Evolutionary conservation across 768 basidiomycete species (phyloP), one percentile per base, ranked within the genome.

Genomic region (Dendrothele bispora): DNA sequence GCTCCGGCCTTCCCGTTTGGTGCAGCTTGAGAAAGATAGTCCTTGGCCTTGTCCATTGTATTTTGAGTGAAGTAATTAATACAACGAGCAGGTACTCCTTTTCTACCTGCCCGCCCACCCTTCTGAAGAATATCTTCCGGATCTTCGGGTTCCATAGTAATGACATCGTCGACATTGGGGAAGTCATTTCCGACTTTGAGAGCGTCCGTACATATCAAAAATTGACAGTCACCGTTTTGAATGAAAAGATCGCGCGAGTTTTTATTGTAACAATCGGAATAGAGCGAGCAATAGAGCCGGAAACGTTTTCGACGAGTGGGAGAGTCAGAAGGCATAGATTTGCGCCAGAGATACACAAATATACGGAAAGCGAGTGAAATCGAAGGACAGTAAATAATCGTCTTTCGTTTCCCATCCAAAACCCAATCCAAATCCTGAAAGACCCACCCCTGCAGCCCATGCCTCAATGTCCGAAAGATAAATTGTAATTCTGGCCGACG

Each of bases 171-270:
- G 38, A 53, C 43, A 26, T 27, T 39, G 15, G 43, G 43, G 5
- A 46, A 29, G 34, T 53, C 52, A 8, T 50, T 40, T 14, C 52
- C 52, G 5, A 53, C 49, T n/a, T 42, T 42, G 6, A 53, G 29
- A 14, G 35, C 43, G 22, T 25, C 24, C 1, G 49, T 53, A n/a
- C 35, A 39, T 28, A 53, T 50, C 26, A 50, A 40, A 17, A 50
- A 35, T 34, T 44, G 52, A 1, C 29, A 6, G 5, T 18, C 20
- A 10, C 43, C 42, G 28, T 53, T 39, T 18, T 45, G 29, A 17
- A 43, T 37, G 14, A 46, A 40, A 14, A 46, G 44, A 14, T 26
- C 14, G 20, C 34, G 6, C 15, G 46, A 3, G 15, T 10, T 24
- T 20, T 39, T 34, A 42, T 42, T 48, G 34, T 35, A 42, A 10